Percentiles rank a stretch among this genome's conserved stretches.
Evolutionary conservation across 1,139 yeast genomes (phyloP).

Genomic region (Pichia sp.): DNA sequence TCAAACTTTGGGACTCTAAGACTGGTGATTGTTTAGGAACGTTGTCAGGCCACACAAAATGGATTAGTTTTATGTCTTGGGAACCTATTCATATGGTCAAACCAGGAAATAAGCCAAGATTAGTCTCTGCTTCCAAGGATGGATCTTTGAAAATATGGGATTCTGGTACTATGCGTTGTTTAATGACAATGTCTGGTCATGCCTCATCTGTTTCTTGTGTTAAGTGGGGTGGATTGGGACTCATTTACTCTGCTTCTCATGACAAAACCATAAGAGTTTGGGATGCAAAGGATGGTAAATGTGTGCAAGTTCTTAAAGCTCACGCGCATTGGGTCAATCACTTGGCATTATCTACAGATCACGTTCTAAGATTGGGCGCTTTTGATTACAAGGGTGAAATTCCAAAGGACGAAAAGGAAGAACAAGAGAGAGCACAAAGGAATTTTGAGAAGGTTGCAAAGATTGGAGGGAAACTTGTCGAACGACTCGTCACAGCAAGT

Average conservation of each 20-base stretch:
- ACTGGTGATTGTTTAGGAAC: slow-evolving; percentile 77
- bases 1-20: slow-evolving; percentile 78
- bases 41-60: slow-evolving; percentile 74
- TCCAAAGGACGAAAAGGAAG: slow-evolving; percentile 47
- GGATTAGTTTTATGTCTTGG: slow-evolving; percentile 90
- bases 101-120: slow-evolving; percentile 58
- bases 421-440: slow-evolving; percentile 50
- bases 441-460: slow-evolving; percentile 77
- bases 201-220: slow-evolving; percentile 87
- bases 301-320: slow-evolving; percentile 71
- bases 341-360: slow-evolving; percentile 84
- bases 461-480: slow-evolving; percentile 59
- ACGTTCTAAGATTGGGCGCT: slow-evolving; percentile 77
- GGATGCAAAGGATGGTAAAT: slow-evolving; percentile 76
- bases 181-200: slow-evolving; percentile 79
- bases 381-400: slow-evolving; percentile 55
- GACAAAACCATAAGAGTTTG: slow-evolving; percentile 92
- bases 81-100: slow-evolving; percentile 83
- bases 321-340: slow-evolving; percentile 99
- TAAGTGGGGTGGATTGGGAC: slow-evolving; percentile 90
- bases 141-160: slow-evolving; percentile 92
- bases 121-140: slow-evolving; percentile 89
- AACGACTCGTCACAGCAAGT: slow-evolving; percentile 87
- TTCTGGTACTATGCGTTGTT: slow-evolving; percentile 59
- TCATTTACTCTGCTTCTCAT: slow-evolving; percentile 86